Evolutionary conservation across 805 yeast genomes (phyloP).

Genomic region (Spathaspora hagerdaliae): DNA sequence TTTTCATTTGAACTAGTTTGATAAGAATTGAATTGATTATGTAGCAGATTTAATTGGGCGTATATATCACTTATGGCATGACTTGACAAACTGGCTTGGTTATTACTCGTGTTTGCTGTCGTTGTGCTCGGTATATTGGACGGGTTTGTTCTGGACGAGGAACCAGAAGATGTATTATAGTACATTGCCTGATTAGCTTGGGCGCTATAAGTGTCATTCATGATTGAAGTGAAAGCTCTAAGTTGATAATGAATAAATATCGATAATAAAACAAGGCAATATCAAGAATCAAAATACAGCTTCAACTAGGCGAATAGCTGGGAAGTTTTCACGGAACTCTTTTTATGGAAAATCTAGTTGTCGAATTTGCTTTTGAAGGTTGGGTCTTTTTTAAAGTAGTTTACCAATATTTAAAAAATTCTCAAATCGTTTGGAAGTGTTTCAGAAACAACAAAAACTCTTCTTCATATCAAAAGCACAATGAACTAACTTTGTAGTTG

Average conservation of each 20-base stretch:
- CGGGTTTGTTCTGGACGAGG: not conserved
- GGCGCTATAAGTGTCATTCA: slow-evolving; percentile 3
- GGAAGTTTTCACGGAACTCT: no score
- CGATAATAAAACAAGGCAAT: not conserved
- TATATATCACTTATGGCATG: slow-evolving; percentile 9
- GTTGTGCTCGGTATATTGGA: not conserved
- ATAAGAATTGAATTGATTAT: slow-evolving; percentile 13
- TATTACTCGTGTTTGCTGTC: not conserved
- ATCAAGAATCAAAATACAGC: not conserved
- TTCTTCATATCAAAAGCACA: no score
- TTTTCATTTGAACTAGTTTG: slow-evolving; percentile 17
- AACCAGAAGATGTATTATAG: slow-evolving; percentile 1
- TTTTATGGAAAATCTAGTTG: no score
- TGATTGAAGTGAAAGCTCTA: not conserved
- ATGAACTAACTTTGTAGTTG: no score
- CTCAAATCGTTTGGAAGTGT: no score
- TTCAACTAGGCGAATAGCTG: no score
- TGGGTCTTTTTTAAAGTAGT: no score
- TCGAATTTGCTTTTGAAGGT: no score
- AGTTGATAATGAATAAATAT: not conserved
- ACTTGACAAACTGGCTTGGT: not conserved
- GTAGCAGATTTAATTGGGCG: slow-evolving; percentile 13
- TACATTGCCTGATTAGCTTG: slow-evolving; percentile 3
- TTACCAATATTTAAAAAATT: no score
- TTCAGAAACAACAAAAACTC: no score